A percentile compares a stretch with the other conserved stretches of the same genome.
Evolutionary conservation across 257 asterid species (phyloP).

Genomic region (Perilla frutescens): DNA sequence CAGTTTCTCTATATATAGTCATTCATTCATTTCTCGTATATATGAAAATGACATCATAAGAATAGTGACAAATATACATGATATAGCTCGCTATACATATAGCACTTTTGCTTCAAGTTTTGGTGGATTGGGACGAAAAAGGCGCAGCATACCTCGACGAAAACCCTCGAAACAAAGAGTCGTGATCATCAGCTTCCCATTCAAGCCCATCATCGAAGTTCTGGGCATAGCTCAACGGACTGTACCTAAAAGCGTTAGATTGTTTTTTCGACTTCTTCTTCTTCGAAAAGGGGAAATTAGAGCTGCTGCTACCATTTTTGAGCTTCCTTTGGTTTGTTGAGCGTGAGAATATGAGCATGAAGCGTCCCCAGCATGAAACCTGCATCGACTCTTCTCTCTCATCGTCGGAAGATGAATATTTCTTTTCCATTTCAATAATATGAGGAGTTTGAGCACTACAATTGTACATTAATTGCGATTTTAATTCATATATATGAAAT

Average conservation of each 20-base stretch:
- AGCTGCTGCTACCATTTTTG: background rate
- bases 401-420: slow-evolving; percentile 13
- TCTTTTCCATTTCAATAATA: slow-evolving; percentile 15
- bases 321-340: background rate
- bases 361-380: slow-evolving; percentile 37
- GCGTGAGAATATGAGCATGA: slow-evolving; percentile 15
- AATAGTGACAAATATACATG: too few species aligned
- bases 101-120: background rate
- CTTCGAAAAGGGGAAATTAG: background rate
- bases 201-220: slow-evolving; percentile 34
- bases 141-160: slow-evolving; percentile 30
- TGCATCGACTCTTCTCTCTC: slow-evolving; percentile 12
- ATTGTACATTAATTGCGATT: too few species aligned
- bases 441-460: background rate
- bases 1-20: too few species aligned
- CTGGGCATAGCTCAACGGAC: slow-evolving; percentile 36
- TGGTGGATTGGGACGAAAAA: background rate
- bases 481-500: too few species aligned
- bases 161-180: slow-evolving; percentile 19
- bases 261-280: background rate
- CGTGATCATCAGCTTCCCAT: slow-evolving; percentile 22
- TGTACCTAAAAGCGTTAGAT: slow-evolving; percentile 21
- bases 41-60: too few species aligned
- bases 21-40: too few species aligned
- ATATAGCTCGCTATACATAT: too few species aligned